Percentiles rank a stretch among this genome's conserved stretches.
phyloP scores from a whole-genome alignment of 257 asterid species.

The Striga asiatica region DNA sequence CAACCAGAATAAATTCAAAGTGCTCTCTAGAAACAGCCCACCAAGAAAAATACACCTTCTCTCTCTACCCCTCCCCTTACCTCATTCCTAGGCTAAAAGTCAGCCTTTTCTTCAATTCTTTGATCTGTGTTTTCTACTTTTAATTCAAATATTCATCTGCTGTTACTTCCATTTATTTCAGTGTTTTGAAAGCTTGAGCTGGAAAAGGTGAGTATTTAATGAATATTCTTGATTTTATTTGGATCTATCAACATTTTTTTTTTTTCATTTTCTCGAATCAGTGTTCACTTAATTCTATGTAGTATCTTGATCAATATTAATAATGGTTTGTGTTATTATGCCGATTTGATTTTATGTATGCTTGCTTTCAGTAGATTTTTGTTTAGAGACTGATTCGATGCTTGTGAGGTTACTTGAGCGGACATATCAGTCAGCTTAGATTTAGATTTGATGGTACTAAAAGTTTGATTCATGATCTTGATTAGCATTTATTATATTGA shows the following conservation, averaged over 20 bases:
- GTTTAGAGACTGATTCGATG: conserved; percentile 3
- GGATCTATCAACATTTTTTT: conserved; percentile 5
- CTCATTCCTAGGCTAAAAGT: conserved; percentile 17
- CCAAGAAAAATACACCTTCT: background rate
- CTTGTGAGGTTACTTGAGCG: background rate
- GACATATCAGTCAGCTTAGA: conserved; percentile 15
- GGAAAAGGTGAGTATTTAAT: conserved; percentile 18
- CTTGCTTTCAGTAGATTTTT: background rate
- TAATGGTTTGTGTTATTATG: conserved; percentile 13
- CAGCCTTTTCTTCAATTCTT: background rate
- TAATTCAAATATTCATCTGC: background rate
- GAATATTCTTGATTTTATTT: conserved; percentile 12
- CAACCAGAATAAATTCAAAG: background rate
- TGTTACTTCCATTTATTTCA: background rate
- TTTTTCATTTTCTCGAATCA: conserved; percentile 1
- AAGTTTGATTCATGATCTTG: conserved; percentile 12
- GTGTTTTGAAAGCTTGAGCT: conserved; percentile 23
- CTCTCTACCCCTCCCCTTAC: background rate
- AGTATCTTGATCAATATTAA: conserved; percentile 6
- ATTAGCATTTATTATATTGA: conserved; percentile 3
- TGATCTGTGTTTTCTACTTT: conserved; percentile 7
- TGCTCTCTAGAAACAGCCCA: background rate
- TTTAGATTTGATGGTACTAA: conserved; percentile 10
- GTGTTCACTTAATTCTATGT: conserved; percentile 10
- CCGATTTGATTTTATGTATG: background rate